Evolutionary conservation across 139 green algal species (phyloP).

Genomic region (Coelastrella sp.): DNA sequence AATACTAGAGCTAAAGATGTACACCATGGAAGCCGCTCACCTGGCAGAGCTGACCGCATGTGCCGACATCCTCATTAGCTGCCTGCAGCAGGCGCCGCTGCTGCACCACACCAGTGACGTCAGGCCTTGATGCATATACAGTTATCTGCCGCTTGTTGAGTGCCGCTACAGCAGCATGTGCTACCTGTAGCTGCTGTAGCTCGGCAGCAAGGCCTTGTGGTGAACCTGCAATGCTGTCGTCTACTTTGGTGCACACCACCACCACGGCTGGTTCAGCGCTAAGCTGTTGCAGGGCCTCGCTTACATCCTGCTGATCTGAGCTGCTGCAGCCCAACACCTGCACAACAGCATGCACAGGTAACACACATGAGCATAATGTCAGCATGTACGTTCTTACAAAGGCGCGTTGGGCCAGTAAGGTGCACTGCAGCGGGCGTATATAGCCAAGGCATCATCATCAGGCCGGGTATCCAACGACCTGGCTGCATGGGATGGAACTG

Average conservation of each 20-base stretch:
- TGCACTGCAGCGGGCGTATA: too few relatives aligned
- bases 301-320: background rate
- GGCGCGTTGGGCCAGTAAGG: too few relatives aligned
- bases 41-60: slow-evolving; percentile 37
- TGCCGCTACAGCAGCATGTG: background rate
- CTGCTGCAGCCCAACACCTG: slow-evolving; percentile 10
- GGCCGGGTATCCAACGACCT: too few relatives aligned
- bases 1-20: too few relatives aligned
- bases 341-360: background rate
- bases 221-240: background rate
- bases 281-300: background rate
- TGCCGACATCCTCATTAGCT: slow-evolving; percentile 5
- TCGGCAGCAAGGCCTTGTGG: slow-evolving; percentile 29
- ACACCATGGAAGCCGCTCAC: background rate
- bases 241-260: background rate
- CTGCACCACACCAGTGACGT: background rate
- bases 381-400: too few relatives aligned
- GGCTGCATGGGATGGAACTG: too few relatives aligned
- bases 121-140: slow-evolving; percentile 26
- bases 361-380: too few relatives aligned
- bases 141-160: slow-evolving; percentile 33
- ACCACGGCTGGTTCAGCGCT: background rate
- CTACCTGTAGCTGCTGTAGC: slow-evolving; percentile 48
- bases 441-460: too few relatives aligned
- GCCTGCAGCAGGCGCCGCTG: slow-evolving; percentile 15